phyloP scores from a whole-genome alignment of 208 protist genomes.

The Leishmania tarentolae region DNA sequence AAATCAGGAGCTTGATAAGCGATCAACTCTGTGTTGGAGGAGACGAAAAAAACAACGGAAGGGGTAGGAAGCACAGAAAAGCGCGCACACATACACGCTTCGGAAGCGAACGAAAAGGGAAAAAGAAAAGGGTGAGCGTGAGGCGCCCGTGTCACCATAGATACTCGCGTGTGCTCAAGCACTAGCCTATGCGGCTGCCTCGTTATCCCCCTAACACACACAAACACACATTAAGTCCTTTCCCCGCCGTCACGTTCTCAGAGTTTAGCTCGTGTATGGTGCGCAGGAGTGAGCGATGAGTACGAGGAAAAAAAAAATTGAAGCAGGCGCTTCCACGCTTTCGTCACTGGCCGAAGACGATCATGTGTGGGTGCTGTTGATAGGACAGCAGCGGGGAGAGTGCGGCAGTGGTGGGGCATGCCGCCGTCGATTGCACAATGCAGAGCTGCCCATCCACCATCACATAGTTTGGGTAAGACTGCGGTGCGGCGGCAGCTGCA shows the following conservation, averaged over 20 bases:
- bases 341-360: slow-evolving; percentile 1
- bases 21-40: background rate
- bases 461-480: slow-evolving; percentile 10
- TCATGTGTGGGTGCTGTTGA: slow-evolving; percentile 12
- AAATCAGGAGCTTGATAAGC: background rate
- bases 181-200: background rate
- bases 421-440: background rate
- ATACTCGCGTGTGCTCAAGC: background rate
- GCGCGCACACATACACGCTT: background rate
- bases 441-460: slow-evolving; percentile 22
- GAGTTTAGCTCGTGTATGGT: background rate
- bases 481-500: background rate
- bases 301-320: slow-evolving; percentile 12
- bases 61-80: background rate
- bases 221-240: background rate
- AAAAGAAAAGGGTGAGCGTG: background rate
- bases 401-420: background rate
- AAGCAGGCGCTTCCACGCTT: background rate
- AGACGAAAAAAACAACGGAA: background rate
- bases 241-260: background rate
- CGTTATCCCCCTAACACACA: background rate
- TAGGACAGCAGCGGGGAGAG: background rate
- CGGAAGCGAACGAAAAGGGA: background rate
- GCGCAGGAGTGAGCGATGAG: slow-evolving; percentile 1
- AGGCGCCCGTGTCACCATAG: background rate